These are phyloP conservation scores for Hansenula anomala DNA, from an alignment of 1,139 yeast genomes.

Conservation along the genomic window DNA sequence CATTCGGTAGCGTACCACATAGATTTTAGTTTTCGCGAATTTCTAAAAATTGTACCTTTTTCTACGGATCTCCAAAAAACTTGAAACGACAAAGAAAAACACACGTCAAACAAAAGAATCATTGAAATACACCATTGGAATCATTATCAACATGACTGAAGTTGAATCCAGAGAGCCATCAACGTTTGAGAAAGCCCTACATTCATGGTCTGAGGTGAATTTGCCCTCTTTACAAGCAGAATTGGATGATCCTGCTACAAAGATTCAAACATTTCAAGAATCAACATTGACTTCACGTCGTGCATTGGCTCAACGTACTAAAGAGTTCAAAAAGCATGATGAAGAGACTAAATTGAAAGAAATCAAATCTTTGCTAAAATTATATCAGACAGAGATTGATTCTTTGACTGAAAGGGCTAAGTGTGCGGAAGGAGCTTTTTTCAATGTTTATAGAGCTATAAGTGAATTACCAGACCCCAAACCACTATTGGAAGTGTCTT, in stretches of 20 bases:
- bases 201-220: slow-evolving; percentile 73
- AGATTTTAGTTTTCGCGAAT: too few species aligned
- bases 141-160: not conserved
- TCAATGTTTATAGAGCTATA: slow-evolving; percentile 67
- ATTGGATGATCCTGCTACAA: slow-evolving; percentile 71
- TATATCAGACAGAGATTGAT: slow-evolving; percentile 88
- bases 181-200: slow-evolving; percentile 56
- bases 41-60: too few species aligned
- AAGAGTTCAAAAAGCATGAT: slow-evolving; percentile 68
- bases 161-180: not conserved
- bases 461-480: slow-evolving; percentile 94
- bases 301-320: slow-evolving; percentile 74
- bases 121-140: too few species aligned
- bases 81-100: too few species aligned
- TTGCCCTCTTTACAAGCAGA: slow-evolving; percentile 62
- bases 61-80: too few species aligned
- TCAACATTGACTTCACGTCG: slow-evolving; percentile 65
- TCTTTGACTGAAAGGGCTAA: slow-evolving; percentile 73
- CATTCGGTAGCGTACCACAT: too few species aligned
- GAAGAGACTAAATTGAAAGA: slow-evolving; percentile 63
- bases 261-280: slow-evolving; percentile 67
- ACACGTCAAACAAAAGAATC: too few species aligned
- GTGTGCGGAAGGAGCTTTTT: slow-evolving; percentile 64
- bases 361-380: slow-evolving; percentile 65
- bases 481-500: slow-evolving; percentile 69